A percentile compares a stretch with the other conserved stretches of the same genome.
These are phyloP conservation scores for Sequoia sempervirens DNA, from an alignment of 75 land plant genomes.

Conservation along the genomic window DNA sequence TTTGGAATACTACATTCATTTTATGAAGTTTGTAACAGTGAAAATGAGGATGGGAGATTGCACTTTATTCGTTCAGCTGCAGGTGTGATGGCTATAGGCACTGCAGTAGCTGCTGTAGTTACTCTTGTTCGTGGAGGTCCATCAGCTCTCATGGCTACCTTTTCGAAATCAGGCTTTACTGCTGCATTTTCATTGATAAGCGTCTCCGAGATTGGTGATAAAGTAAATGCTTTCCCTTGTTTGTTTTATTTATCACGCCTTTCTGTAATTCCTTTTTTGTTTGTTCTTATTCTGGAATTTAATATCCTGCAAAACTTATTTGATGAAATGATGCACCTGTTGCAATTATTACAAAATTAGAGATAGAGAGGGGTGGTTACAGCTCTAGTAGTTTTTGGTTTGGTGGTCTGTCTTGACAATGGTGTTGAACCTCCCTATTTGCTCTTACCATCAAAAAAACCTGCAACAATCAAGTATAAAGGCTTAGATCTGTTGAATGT, in stretches of 20 bases:
- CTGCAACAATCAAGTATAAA: no score
- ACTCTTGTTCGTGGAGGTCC: conserved; percentile 66
- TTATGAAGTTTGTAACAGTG: conserved; percentile 28
- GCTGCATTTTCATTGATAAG: conserved; percentile 97
- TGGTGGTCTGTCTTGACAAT: not conserved
- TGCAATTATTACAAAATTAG: not conserved
- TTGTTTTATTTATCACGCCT: not conserved
- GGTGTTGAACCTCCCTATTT: not conserved
- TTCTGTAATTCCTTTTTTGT: not conserved
- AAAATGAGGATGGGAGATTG: conserved; percentile 35
- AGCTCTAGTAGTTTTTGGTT: not conserved
- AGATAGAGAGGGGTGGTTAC: not conserved
- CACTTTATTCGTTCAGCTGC: conserved; percentile 53
- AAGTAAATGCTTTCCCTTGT: conserved; percentile 40
- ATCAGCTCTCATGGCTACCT: conserved; percentile 57
- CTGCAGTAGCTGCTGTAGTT: conserved; percentile 46
- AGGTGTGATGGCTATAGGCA: conserved; percentile 49
- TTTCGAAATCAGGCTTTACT: conserved; percentile 91
- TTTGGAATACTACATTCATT: not conserved
- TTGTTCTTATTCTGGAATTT: not conserved
- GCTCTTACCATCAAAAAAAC: not conserved
- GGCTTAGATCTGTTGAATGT: no score
- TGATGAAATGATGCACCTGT: not conserved
- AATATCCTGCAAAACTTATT: not conserved
- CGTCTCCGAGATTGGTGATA: conserved; percentile 99